Evolutionary conservation across 805 yeast genomes (phyloP).

Genomic region (Saccharomycopsis sp.): DNA sequence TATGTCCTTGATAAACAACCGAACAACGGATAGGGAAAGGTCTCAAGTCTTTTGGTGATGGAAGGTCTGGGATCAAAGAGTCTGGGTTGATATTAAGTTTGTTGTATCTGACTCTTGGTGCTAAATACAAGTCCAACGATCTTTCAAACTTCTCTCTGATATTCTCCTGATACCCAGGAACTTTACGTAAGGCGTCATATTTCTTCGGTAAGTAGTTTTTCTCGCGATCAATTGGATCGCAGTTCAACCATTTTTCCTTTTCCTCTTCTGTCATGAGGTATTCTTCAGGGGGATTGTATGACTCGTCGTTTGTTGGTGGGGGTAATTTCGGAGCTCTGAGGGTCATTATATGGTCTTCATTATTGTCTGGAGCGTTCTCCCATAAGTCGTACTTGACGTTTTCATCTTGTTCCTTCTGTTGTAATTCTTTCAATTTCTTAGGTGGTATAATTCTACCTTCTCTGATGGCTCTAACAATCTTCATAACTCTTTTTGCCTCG

Average conservation of each 20-base stretch:
- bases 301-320: constrained; percentile 95
- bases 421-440: constrained; percentile 43
- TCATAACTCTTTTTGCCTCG: constrained; percentile 95
- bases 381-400: constrained; percentile 67
- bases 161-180: constrained; percentile 84
- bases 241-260: constrained; percentile 56
- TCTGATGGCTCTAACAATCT: constrained; percentile 91
- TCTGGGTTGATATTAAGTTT: constrained; percentile 94
- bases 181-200: constrained; percentile 74
- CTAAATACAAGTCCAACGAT: constrained; percentile 85
- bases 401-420: constrained; percentile 45
- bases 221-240: constrained; percentile 73
- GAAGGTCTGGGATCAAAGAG: constrained; percentile 89
- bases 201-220: constrained; percentile 77
- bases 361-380: constrained; percentile 61
- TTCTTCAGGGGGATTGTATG: constrained; percentile 97
- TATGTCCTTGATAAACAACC: constrained; percentile 77
- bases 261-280: constrained; percentile 79
- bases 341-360: constrained; percentile 78
- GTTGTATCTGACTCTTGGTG: constrained; percentile 90
- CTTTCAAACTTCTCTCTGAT: constrained; percentile 92
- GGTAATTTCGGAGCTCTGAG: constrained; percentile 91
- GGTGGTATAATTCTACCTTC: constrained; percentile 91
- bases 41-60: constrained; percentile 91
- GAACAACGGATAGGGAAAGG: constrained; percentile 95